Evolutionary conservation across 202 grass and related monocot genomes (phyloP).

Genomic region (Hordeum pubiflorum): DNA sequence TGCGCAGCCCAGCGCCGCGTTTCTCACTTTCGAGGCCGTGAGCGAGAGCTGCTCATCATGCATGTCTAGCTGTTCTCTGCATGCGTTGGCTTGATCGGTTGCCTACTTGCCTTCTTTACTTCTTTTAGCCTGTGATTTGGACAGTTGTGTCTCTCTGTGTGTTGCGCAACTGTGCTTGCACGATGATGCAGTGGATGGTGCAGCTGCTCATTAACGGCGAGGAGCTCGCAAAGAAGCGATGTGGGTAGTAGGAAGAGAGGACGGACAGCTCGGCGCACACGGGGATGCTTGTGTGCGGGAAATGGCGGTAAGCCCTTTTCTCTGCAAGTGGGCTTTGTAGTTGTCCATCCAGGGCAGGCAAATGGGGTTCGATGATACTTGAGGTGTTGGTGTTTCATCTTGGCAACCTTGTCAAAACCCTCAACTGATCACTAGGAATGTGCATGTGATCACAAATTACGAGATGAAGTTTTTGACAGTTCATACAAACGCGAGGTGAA

Average conservation of each 20-base stretch:
- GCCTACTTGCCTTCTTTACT: not conserved
- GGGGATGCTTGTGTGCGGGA: not conserved
- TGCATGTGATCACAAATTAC: not conserved
- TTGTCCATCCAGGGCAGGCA: not conserved
- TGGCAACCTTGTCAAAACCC: not conserved
- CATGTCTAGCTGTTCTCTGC: not conserved
- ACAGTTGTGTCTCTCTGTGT: not conserved
- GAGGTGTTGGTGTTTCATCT: too few species aligned
- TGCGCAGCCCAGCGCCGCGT: not conserved
- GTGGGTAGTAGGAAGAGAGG: not conserved
- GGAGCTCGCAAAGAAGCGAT: not conserved
- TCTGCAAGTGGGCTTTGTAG: not conserved
- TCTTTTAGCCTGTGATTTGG: constrained; percentile 10
- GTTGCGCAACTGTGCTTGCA: not conserved
- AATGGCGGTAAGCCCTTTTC: not conserved
- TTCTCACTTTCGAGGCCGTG: not conserved
- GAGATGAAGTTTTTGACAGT: not conserved
- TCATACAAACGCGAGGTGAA: not conserved
- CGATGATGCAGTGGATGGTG: not conserved
- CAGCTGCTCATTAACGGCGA: not conserved
- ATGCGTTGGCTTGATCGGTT: not conserved
- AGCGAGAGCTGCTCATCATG: not conserved
- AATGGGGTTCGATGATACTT: too few species aligned
- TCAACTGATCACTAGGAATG: not conserved
- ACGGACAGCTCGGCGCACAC: not conserved